These are phyloP conservation scores for Omphalotus guepiniiformis DNA, from an alignment of 768 basidiomycete species.

Conservation along the genomic window DNA sequence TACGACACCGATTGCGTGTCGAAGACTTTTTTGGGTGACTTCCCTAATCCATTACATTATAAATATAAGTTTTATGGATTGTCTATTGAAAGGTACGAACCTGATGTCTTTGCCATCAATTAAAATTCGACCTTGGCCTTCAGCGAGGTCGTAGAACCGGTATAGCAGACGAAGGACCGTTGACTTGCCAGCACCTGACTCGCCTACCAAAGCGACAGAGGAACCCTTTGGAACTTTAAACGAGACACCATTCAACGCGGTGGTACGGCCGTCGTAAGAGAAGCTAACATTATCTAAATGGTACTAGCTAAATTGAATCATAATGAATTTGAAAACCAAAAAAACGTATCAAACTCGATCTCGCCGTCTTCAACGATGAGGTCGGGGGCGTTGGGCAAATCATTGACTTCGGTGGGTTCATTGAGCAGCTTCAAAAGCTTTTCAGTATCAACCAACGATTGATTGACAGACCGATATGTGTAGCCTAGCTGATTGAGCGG, in stretches of 20 bases:
- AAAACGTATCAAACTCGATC: constrained; percentile 76
- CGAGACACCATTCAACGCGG: constrained; percentile 71
- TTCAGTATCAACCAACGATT: constrained; percentile 79
- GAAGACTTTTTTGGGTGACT: constrained; percentile 75
- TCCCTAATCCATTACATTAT: constrained; percentile 38
- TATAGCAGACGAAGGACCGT: constrained; percentile 85
- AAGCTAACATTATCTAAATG: constrained; percentile 76
- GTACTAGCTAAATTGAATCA: not conserved
- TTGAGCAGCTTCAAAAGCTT: constrained; percentile 76
- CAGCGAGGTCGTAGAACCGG: constrained; percentile 85
- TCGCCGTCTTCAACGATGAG: constrained; percentile 69
- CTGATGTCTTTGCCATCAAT: constrained; percentile 85
- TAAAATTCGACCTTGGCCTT: constrained; percentile 74
- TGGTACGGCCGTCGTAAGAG: constrained; percentile 72
- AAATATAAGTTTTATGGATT: not conserved
- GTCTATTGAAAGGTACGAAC: constrained; percentile 17
- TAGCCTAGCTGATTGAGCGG: constrained; percentile 77
- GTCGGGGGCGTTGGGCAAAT: constrained; percentile 70
- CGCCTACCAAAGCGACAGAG: constrained; percentile 87
- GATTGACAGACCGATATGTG: constrained; percentile 73
- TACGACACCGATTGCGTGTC: constrained; percentile 83
- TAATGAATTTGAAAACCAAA: not conserved
- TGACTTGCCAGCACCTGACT: constrained; percentile 78
- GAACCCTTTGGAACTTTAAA: constrained; percentile 87
- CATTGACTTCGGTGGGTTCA: constrained; percentile 81